phyloP scores from a whole-genome alignment of 306 rosid species.

The Sesbania bispinosa region DNA sequence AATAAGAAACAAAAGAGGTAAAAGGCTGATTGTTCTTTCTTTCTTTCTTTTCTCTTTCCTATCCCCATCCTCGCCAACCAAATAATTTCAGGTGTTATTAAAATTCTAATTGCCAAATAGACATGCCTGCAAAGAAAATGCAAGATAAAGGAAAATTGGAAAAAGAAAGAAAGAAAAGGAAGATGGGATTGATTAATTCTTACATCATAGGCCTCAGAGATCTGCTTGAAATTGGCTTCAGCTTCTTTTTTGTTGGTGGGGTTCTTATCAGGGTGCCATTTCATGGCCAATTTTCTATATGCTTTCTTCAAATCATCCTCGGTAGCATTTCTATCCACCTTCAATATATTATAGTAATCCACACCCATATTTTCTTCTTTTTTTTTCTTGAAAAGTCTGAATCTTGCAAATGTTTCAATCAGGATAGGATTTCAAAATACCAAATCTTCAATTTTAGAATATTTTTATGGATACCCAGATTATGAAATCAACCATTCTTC shows the following conservation, averaged over 20 bases:
- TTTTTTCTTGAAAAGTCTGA: background rate
- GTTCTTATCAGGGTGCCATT: conserved; percentile 99
- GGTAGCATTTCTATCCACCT: conserved; percentile 65
- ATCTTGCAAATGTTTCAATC: conserved; percentile 13
- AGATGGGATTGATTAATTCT: conserved; percentile 16
- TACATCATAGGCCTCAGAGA: conserved; percentile 96
- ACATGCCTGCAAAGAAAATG: background rate
- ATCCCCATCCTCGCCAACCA: no score
- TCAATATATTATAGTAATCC: conserved; percentile 82
- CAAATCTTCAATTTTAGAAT: conserved; percentile 30
- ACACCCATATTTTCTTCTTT: conserved; percentile 56
- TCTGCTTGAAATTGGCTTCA: conserved; percentile 94
- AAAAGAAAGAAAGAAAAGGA: background rate
- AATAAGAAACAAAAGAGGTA: no score
- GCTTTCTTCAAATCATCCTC: conserved; percentile 93
- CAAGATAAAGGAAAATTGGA: background rate
- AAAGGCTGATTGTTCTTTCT: no score
- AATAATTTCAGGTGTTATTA: no score
- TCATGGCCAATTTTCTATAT: conserved; percentile 86
- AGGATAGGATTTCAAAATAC: conserved; percentile 6
- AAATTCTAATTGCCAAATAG: background rate
- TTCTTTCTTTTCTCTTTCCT: no score
- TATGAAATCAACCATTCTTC: conserved; percentile 22
- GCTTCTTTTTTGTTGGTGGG: conserved; percentile 83
- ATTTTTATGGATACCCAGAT: conserved; percentile 32